Evolutionary conservation across 441 rosid genomes (phyloP), one percentile per base, ranked within the genome.

Genomic region (Pelargonium australe): DNA sequence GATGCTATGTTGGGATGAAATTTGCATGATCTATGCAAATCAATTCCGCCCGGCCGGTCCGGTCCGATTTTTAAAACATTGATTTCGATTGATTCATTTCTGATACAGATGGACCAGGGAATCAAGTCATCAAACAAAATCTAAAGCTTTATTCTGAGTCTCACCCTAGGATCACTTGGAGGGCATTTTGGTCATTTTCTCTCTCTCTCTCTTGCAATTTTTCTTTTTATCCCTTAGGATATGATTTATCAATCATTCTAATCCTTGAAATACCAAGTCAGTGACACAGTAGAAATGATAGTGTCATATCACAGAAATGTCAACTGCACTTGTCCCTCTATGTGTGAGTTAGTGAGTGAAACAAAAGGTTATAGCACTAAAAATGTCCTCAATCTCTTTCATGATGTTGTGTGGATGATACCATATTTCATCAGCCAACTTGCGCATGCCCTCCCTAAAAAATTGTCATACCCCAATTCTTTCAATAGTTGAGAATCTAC

Each of bases 401-500:
- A 47, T 47, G 55, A 12, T 51, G 40, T 34, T 34, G 40, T 34
- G 40, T 5, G 40, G 40, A 5, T 34, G 40, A 34, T 4, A 34
- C 40, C 40, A 14, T 16, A 13, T 19, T 17, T 57, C 28, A 17
- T 6, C 28, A 10, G 28, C 62, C 28, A 13, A 40, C 17, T 4
- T 37, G 65, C 11, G 34, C 55, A 57, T 3, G 41, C 65, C 31
- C 31, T 25, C 2, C 7, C 14, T 10, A 13, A 41, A 25, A 51
- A 65, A 73, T 40, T 14, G 23, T 13, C 25, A n/a, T 19, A 49
- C 47, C 53, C 44, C 37, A 68, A 65, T 64, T 69, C 45, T 41
- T 19, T 47, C 23, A 20, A 65, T 71, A 76, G 79, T 74, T 68
- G 82, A 73, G 67, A 57, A 64, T 76, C 84, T 74, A 74, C 67